Percentiles rank a stretch among this genome's conserved stretches.
phyloP scores from a whole-genome alignment of 768 basidiomycete species.

The Suillus fuscotomentosus region DNA sequence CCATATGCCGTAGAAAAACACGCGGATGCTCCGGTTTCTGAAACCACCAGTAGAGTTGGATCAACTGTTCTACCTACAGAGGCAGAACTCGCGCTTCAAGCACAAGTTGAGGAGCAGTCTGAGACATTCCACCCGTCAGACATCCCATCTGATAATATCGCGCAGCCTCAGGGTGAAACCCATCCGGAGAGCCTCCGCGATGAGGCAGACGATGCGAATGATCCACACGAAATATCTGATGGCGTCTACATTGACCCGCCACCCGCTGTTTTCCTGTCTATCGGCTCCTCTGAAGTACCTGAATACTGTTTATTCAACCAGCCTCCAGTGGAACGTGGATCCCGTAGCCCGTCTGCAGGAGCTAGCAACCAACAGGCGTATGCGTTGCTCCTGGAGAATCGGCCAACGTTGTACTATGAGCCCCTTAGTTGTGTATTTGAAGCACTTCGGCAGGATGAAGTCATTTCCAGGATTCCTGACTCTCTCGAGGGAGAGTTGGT shows the following conservation, averaged over 20 bases:
- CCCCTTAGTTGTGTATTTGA: slow-evolving; percentile 69
- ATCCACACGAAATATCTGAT: slow-evolving; percentile 62
- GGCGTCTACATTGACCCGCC: slow-evolving; percentile 77
- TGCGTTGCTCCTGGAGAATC: slow-evolving; percentile 56
- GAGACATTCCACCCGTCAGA: neutral
- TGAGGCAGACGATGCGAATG: slow-evolving; percentile 11
- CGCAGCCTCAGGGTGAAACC: slow-evolving; percentile 19
- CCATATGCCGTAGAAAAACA: neutral
- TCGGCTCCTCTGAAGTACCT: slow-evolving; percentile 38
- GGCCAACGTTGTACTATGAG: slow-evolving; percentile 76
- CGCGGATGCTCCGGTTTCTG: neutral
- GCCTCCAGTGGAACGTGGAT: slow-evolving; percentile 31
- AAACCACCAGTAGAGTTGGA: neutral
- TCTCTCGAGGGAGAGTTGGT: slow-evolving; percentile 60
- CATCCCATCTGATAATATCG: slow-evolving; percentile 8
- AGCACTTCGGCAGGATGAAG: slow-evolving; percentile 64
- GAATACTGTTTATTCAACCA: slow-evolving; percentile 59
- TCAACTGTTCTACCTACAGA: neutral
- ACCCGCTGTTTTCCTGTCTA: slow-evolving; percentile 58
- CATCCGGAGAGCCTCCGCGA: neutral
- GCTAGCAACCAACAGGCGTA: slow-evolving; percentile 17
- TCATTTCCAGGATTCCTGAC: slow-evolving; percentile 44
- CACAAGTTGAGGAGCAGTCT: neutral
- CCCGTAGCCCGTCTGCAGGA: slow-evolving; percentile 21
- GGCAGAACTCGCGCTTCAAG: neutral